phyloP scores from a whole-genome alignment of 495 filamentous ascomycete genomes.

The Hypoxylon lenormandii region DNA sequence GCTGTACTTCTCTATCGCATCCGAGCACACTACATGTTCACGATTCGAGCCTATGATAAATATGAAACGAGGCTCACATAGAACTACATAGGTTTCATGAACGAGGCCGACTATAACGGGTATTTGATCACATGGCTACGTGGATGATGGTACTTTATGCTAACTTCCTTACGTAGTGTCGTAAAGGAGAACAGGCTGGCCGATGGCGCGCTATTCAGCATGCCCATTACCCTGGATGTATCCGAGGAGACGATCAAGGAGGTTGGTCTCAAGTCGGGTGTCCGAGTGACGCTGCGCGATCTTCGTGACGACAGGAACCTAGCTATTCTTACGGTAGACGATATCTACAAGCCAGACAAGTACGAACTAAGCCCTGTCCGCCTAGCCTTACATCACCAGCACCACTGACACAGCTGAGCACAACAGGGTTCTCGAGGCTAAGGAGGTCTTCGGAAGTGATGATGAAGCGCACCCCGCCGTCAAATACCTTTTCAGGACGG shows the following conservation, averaged over 20 bases:
- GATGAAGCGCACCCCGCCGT: conserved; percentile 90
- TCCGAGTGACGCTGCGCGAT: conserved; percentile 87
- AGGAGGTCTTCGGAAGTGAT: conserved; percentile 94
- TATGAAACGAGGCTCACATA: conserved; percentile 33
- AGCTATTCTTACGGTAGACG: conserved; percentile 93
- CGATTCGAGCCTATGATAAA: neutral
- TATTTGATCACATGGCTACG: conserved; percentile 54
- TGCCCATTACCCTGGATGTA: conserved; percentile 94
- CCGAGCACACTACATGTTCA: neutral
- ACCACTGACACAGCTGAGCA: conserved; percentile 55
- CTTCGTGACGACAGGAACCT: conserved; percentile 96
- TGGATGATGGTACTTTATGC: conserved; percentile 14
- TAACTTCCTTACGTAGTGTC: conserved; percentile 68
- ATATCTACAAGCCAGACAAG: conserved; percentile 97
- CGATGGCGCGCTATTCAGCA: conserved; percentile 92
- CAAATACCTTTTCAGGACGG: conserved; percentile 82
- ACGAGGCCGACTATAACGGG: conserved; percentile 93
- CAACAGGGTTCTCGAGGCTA: conserved; percentile 82
- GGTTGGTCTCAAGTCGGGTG: conserved; percentile 77
- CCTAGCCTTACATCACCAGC: conserved; percentile 23
- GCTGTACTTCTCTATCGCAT: neutral
- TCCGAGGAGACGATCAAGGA: conserved; percentile 77
- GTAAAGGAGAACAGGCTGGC: conserved; percentile 85
- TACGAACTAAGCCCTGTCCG: conserved; percentile 60
- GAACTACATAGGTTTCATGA: conserved; percentile 83